Evolutionary conservation across 1,284 basidiomycete genomes (phyloP).

Genomic region (Tilletia caries): DNA sequence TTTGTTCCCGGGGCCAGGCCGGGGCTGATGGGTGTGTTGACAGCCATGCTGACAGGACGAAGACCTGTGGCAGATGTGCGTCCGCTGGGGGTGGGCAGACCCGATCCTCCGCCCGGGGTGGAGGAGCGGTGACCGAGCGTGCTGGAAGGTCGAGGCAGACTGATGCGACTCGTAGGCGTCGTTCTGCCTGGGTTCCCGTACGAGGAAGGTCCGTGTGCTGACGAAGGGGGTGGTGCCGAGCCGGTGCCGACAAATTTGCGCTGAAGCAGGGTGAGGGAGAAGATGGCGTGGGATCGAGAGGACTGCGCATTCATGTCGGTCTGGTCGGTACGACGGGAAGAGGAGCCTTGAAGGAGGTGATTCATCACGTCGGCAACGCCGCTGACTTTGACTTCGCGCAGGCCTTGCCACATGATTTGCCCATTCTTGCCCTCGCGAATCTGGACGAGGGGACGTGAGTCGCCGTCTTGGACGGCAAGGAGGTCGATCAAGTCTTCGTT

Average conservation of each 20-base stretch:
- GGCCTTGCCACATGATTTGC: constrained; percentile 92
- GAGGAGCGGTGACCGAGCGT: constrained; percentile 2
- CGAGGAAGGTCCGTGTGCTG: not conserved
- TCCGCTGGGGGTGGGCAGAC: constrained; percentile 19
- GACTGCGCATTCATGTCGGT: constrained; percentile 99
- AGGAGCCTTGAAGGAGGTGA: constrained; percentile 74
- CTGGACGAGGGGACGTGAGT: constrained; percentile 72
- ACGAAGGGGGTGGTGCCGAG: constrained; percentile 27
- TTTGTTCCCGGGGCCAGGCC: not conserved
- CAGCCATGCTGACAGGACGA: constrained; percentile 4
- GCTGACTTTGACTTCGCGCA: constrained; percentile 82
- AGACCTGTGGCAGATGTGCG: constrained; percentile 20
- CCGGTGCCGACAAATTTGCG: constrained; percentile 38
- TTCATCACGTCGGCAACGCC: constrained; percentile 84
- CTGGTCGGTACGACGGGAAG: constrained; percentile 87
- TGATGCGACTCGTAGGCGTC: constrained; percentile 19
- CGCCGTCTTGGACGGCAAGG: constrained; percentile 42
- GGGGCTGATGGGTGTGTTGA: not conserved
- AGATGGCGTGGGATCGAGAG: constrained; percentile 96
- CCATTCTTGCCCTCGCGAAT: constrained; percentile 96
- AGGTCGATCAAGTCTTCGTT: constrained; percentile 67
- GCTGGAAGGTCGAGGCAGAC: constrained; percentile 13
- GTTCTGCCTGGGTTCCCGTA: constrained; percentile 15
- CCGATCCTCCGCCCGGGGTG: constrained; percentile 4
- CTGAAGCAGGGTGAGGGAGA: constrained; percentile 83